Evolutionary conservation across 1,284 basidiomycete species (phyloP), one percentile per base, ranked within the genome.

Genomic region (Cutaneotrichosporon dermatis): DNA sequence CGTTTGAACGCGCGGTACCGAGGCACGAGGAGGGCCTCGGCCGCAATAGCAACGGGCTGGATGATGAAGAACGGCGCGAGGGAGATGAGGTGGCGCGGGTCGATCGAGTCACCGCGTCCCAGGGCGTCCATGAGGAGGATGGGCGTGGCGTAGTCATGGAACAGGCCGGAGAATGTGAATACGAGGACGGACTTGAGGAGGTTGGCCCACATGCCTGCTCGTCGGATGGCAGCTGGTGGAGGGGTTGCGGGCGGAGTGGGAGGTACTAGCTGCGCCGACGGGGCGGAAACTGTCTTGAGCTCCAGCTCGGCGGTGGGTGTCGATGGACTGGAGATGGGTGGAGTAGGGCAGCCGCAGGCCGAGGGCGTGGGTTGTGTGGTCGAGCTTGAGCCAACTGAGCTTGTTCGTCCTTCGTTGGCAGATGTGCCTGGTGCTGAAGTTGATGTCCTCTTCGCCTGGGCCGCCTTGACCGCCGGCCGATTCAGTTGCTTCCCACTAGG

Each of bases 131-230:
- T 51, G 7, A 68, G 44, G 15, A 72, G 51, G n/a, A n/a, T n/a
- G n/a, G n/a, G n/a, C n/a, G n/a, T n/a, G n/a, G n/a, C n/a, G n/a
- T 65, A 56, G 57, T 76, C 75, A 64, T 76, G 75, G n/a, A 66
- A 59, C 37, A 72, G 49, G 8, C 74, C 75, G 2, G 73, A 71
- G 41, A 73, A 57, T 9, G 62, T 40, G 58, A 76, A 76, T 11
- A 74, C 73, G 45, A 73, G 64, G 10, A 68, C 35, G 7, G 69
- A 72, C 58, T 76, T 76, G 62, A 72, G 49, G 37, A 75, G 57
- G 59, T 76, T 75, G 51, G 69, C 13, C 42, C 45, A 48, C 36
- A 65, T 37, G 55, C 42, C 42, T 16, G 41, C 57, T 25, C 35
- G 54, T 37, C 46, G 49, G 4, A n/a, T 12, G 43, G 40, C 10